Percentiles rank a stretch among this genome's conserved stretches.
phyloP scores from a whole-genome alignment of 2,329 filamentous ascomycete species.

The Aaosphaeria arxii region DNA sequence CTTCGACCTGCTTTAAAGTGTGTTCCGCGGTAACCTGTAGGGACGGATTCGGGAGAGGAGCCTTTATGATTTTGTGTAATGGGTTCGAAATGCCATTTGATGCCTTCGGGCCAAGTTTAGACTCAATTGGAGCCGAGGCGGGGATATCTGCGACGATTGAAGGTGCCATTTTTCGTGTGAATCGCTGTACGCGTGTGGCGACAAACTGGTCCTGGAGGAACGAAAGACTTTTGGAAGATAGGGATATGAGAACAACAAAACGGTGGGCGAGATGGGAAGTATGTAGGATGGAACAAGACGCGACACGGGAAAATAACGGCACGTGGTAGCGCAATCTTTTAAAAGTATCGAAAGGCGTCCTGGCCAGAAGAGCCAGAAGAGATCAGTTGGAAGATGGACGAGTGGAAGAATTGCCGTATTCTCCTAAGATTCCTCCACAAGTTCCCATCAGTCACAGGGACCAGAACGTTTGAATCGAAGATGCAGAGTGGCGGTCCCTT shows the following conservation, averaged over 20 bases:
- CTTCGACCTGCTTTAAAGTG: slow-evolving; percentile 54
- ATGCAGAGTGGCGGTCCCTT: too few species aligned
- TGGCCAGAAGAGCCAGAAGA: too few species aligned
- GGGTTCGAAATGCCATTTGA: slow-evolving; percentile 7
- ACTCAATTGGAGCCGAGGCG: background rate
- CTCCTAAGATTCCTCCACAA: too few species aligned
- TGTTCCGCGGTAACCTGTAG: slow-evolving; percentile 61
- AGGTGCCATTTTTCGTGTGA: slow-evolving; percentile 14
- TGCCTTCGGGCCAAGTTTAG: slow-evolving; percentile 7
- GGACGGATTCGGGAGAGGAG: slow-evolving; percentile 50
- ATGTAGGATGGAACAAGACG: background rate
- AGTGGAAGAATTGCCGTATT: too few species aligned
- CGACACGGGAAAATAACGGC: background rate
- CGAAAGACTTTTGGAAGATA: background rate
- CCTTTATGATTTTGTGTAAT: slow-evolving; percentile 12
- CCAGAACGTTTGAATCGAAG: too few species aligned
- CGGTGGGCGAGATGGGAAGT: background rate
- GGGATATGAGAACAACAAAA: too few species aligned
- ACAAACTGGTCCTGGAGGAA: background rate
- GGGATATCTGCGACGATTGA: slow-evolving; percentile 7
- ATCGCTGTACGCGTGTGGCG: background rate
- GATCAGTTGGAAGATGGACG: too few species aligned
- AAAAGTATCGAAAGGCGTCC: too few species aligned
- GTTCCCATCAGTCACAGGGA: too few species aligned
- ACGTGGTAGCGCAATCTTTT: background rate